These are phyloP conservation scores for Cercospora sp. DNA, from an alignment of 2,329 filamentous ascomycete species.

Conservation along the genomic window DNA sequence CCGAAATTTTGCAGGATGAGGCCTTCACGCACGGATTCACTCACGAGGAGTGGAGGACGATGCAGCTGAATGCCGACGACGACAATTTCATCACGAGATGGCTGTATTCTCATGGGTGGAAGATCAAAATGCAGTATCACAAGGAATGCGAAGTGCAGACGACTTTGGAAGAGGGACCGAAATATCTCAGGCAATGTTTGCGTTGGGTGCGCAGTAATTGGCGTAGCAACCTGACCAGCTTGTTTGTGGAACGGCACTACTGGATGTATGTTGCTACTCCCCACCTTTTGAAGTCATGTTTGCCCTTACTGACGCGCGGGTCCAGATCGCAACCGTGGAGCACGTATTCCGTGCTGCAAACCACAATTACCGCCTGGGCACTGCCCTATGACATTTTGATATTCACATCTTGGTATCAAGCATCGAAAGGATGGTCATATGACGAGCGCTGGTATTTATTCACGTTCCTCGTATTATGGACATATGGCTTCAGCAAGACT, in stretches of 20 bases:
- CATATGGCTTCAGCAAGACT: constrained; percentile 79
- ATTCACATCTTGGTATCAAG: constrained; percentile 67
- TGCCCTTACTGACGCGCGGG: constrained; percentile 23
- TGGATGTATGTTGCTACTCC: constrained; percentile 68
- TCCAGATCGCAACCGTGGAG: constrained; percentile 85
- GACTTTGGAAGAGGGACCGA: constrained; percentile 82
- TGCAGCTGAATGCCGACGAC: constrained; percentile 91
- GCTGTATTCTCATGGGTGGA: constrained; percentile 89
- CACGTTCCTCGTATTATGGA: constrained; percentile 67
- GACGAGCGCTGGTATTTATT: constrained; percentile 50
- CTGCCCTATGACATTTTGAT: constrained; percentile 75
- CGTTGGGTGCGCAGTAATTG: constrained; percentile 97
- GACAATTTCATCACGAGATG: constrained; percentile 98
- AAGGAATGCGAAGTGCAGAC: constrained; percentile 88
- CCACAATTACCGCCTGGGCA: constrained; percentile 86
- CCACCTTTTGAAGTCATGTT: constrained; percentile 13
- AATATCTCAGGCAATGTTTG: constrained; percentile 90
- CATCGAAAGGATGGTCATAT: constrained; percentile 51
- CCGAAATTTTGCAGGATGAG: constrained; percentile 79
- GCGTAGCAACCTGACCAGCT: constrained; percentile 91
- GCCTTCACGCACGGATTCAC: constrained; percentile 87
- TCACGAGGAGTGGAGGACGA: constrained; percentile 84
- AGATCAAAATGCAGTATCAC: constrained; percentile 94
- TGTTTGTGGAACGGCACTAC: constrained; percentile 79
- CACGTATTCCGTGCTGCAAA: constrained; percentile 87